Evolutionary conservation across 2,329 filamentous ascomycete genomes (phyloP), one percentile per base, ranked within the genome.

Genomic region (Drechslerella stenobrocha): DNA sequence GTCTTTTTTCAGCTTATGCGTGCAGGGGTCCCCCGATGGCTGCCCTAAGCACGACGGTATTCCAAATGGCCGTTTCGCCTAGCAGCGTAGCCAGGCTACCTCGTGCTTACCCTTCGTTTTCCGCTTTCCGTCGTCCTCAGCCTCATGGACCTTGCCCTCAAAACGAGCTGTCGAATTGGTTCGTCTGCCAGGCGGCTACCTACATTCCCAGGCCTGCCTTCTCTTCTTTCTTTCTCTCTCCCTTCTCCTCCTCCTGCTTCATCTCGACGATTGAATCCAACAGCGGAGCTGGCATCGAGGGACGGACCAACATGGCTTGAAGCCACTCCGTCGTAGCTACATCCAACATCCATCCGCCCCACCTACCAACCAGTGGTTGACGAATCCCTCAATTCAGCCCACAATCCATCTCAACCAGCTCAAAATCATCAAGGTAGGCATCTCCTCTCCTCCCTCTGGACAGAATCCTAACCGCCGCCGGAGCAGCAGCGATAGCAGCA

Each of bases 11-110:
- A 64, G 59, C 59, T 58, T 66, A 57, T 48, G 9, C 18, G 11
- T 32, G 35, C 52, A 51, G 13, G 52, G 60, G 60, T 57, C 7
- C 44, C 45, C 11, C 5, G 28, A 30, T 5, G 11, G 28, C 11
- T 40, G 30, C 9, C 11, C 42, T 3, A 42, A 20, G 3, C 15
- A 18, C 4, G 15, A 47, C n/a, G 40, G 47, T 58, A 66, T 66
- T 66, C 60, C 60, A 66, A 66, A 66, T 66, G 60, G 28, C 28
- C 28, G 28, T 11, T 30, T 11, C 11, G 28, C 5, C 11, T 15
- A 42, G 32, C 28, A 23, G 44, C n/a, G n/a, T n/a, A n/a, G 18
- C 37, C 37, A 42, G 22, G 37, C 37, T 42, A 20, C n/a, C 13
- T 18, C 8, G n/a, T 18, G 13, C 37, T 42, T 42, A 42, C 37